These are phyloP conservation scores for Exserohilum turcica DNA, from an alignment of 2,329 filamentous ascomycete species.

Conservation along the genomic window DNA sequence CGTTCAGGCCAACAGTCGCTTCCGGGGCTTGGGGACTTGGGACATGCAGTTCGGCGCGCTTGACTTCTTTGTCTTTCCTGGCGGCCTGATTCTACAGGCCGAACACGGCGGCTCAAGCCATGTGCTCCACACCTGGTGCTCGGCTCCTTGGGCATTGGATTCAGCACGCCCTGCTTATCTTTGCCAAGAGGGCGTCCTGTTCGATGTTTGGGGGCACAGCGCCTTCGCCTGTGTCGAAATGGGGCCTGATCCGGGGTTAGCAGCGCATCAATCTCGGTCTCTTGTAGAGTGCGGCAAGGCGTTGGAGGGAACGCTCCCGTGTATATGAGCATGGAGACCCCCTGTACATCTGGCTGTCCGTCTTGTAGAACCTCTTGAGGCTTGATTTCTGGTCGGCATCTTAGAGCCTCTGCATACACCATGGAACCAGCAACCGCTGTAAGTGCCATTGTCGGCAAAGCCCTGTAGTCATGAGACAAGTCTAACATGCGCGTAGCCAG, in stretches of 20 bases:
- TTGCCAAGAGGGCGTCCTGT: slow-evolving; percentile 34
- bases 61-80: slow-evolving; percentile 6
- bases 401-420: slow-evolving; percentile 7
- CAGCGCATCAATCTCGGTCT: slow-evolving; percentile 11
- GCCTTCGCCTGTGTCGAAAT: slow-evolving; percentile 22
- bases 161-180: slow-evolving; percentile 32
- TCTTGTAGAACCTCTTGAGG: slow-evolving; percentile 3
- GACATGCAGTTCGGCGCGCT: slow-evolving; percentile 15
- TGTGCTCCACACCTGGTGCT: slow-evolving; percentile 13
- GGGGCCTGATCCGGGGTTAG: slow-evolving; percentile 15
- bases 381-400: slow-evolving; percentile 5
- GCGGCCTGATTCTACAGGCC: slow-evolving; percentile 12
- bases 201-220: slow-evolving; percentile 24
- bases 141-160: slow-evolving; percentile 20
- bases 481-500: slow-evolving; percentile 36
- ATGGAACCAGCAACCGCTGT: slow-evolving; percentile 28
- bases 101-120: slow-evolving; percentile 10
- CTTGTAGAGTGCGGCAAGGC: slow-evolving; percentile 16
- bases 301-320: slow-evolving; percentile 1
- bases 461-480: not conserved
- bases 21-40: slow-evolving; percentile 17
- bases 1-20: slow-evolving; percentile 6
- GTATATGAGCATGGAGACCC: slow-evolving; percentile 28
- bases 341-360: slow-evolving; percentile 14
- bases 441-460: slow-evolving; percentile 3